Evolutionary conservation across 78 protist genomes (phyloP).

Genomic region (Cavenderia fasciculata): DNA sequence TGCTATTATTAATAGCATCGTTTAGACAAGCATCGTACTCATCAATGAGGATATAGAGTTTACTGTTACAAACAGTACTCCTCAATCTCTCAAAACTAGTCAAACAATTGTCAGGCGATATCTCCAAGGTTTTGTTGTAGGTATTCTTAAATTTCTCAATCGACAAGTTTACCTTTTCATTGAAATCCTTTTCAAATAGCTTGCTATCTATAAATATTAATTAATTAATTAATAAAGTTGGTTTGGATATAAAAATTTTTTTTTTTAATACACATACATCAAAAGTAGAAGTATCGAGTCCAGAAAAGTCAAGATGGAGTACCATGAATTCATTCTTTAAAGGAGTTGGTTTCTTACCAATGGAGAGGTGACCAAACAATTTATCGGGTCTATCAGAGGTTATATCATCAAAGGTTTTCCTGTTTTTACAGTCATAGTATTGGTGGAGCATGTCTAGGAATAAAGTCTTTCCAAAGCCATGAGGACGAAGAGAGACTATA

Average conservation of each 20-base stretch:
- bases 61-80: neutral
- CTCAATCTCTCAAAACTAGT: constrained; percentile 1
- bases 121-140: neutral
- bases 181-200: neutral
- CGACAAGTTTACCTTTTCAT: neutral
- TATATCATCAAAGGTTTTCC: neutral
- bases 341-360: neutral
- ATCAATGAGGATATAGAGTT: constrained; percentile 13
- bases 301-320: neutral
- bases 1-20: neutral
- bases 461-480: neutral
- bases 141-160: neutral
- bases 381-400: too few species aligned
- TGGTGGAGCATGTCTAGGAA: neutral
- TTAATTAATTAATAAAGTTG: too few species aligned
- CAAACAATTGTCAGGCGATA: neutral
- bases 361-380: neutral
- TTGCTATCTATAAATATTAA: too few species aligned
- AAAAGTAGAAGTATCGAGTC: neutral
- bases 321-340: neutral
- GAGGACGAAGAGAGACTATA: neutral
- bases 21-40: constrained; percentile 8
- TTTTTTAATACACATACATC: neutral
- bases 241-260: neutral
- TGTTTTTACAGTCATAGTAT: neutral